Evolutionary conservation across 495 filamentous ascomycete genomes (phyloP).

Genomic region (Penicillium dipodomyicola): DNA sequence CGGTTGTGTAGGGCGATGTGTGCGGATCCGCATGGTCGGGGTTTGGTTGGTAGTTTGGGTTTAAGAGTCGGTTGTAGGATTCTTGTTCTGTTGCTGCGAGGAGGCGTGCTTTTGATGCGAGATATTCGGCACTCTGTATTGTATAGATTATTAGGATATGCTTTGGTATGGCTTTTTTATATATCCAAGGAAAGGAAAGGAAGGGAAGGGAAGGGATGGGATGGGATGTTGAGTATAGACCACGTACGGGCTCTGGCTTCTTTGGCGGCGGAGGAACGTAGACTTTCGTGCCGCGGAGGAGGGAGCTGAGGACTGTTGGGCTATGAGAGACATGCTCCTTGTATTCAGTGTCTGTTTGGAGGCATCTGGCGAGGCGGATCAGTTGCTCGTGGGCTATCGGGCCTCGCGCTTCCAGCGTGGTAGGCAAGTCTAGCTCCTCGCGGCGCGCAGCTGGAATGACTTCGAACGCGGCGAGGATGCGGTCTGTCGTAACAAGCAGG

Average conservation of each 20-base stretch:
- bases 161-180: background rate
- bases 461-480: conserved; percentile 63
- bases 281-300: conserved; percentile 69
- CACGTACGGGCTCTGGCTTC: conserved; percentile 73
- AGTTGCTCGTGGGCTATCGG: conserved; percentile 81
- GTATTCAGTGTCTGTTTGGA: conserved; percentile 32
- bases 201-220: conserved; percentile 2
- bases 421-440: conserved; percentile 34
- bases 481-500: conserved; percentile 68
- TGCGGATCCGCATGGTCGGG: conserved; percentile 45
- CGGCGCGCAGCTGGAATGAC: conserved; percentile 35
- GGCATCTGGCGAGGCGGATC: conserved; percentile 61
- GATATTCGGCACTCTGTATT: conserved; percentile 76
- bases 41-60: conserved; percentile 38
- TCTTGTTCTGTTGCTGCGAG: conserved; percentile 75
- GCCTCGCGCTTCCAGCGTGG: conserved; percentile 51
- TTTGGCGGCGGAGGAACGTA: conserved; percentile 74
- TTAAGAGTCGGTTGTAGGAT: conserved; percentile 72
- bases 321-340: background rate
- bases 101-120: conserved; percentile 81
- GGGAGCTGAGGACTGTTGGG: conserved; percentile 52
- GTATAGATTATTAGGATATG: conserved; percentile 7
- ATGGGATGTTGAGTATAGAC: conserved; percentile 5
- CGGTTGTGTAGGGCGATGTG: background rate
- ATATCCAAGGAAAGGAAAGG: background rate